Evolutionary conservation across 345 rosid genomes (phyloP), one percentile per base, ranked within the genome.

Genomic region (Clarkia xantiana): DNA sequence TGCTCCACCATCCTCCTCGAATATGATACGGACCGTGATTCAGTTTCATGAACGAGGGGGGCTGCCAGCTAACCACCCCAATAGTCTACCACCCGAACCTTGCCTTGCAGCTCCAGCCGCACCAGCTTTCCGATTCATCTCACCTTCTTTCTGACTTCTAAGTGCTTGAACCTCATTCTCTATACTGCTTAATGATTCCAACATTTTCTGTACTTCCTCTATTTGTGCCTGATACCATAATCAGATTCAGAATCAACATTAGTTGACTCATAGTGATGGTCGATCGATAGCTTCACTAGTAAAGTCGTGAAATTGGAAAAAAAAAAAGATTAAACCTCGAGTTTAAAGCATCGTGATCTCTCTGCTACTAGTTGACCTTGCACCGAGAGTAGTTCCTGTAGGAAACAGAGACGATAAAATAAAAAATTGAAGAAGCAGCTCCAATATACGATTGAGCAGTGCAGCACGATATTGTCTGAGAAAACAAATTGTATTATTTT

Each of bases 291-390:
- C 23, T 0, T 29, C 13, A 25, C 11, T n/a, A 1, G 15, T 29
- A 15, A 1, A 34, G 25, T 15, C 39, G 18, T 40, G 16, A 14
- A 52, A 14, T 4, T 25, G 45, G 9, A 48, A 15, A n/a, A 42
- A 16, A 14, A 1, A 10, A 10, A 48, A 4, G 20, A 9, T 41
- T 19, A 20, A 58, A 91, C 98, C 98, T 91, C 98, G 52, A 86
- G 77, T 68, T 86, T 91, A 53, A 82, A 84, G 85, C 95, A 91
- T 84, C 98, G 80, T 67, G 96, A 91, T 69, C 95, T 82, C 76
- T 91, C 98, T 2, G 94, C 70, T 45, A 66, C 67, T 49, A 84
- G 80, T 70, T 86, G 96, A 66, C 94, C 86, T 66, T 80, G 89
- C 53, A 91, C 93, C 17, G 96, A 91, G 25, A 75, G 79, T 49